These are phyloP conservation scores for Zalerion maritima DNA, from an alignment of 495 filamentous ascomycete species.

Conservation along the genomic window DNA sequence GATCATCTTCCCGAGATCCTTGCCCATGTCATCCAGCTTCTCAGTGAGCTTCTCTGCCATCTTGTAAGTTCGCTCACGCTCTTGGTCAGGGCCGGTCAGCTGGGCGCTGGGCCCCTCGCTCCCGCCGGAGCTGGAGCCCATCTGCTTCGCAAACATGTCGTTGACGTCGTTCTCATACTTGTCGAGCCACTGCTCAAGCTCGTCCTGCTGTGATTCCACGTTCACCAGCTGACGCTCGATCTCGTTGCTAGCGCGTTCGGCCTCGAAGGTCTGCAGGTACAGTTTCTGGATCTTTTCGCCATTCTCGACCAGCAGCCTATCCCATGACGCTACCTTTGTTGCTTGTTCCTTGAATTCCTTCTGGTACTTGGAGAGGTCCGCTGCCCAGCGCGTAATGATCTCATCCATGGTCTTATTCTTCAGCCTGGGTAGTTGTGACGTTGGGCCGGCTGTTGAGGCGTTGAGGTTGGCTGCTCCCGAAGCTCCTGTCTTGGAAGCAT, in stretches of 20 bases:
- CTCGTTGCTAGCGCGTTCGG: slow-evolving; percentile 76
- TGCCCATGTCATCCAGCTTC: slow-evolving; percentile 77
- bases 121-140: slow-evolving; percentile 10
- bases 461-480: slow-evolving; percentile 32
- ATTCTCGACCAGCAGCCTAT: slow-evolving; percentile 80
- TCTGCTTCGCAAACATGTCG: slow-evolving; percentile 60
- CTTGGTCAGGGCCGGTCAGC: slow-evolving; percentile 75
- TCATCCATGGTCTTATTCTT: slow-evolving; percentile 99
- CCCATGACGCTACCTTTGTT: slow-evolving; percentile 75
- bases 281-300: slow-evolving; percentile 83
- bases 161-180: slow-evolving; percentile 83
- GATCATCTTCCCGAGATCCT: slow-evolving; percentile 85
- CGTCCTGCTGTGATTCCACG: slow-evolving; percentile 85
- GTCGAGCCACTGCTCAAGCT: slow-evolving; percentile 70
- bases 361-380: slow-evolving; percentile 87
- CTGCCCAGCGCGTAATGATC: slow-evolving; percentile 95
- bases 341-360: slow-evolving; percentile 89
- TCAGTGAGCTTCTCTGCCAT: slow-evolving; percentile 82
- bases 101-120: slow-evolving; percentile 42
- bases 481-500: too few relatives aligned
- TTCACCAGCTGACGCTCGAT: slow-evolving; percentile 77
- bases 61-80: slow-evolving; percentile 88
- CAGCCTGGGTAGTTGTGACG: slow-evolving; percentile 70
- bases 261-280: slow-evolving; percentile 74
- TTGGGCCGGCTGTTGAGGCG: slow-evolving; percentile 62